Evolutionary conservation across 2,329 filamentous ascomycete species (phyloP).

Genomic region (Juglanconis oblonga): DNA sequence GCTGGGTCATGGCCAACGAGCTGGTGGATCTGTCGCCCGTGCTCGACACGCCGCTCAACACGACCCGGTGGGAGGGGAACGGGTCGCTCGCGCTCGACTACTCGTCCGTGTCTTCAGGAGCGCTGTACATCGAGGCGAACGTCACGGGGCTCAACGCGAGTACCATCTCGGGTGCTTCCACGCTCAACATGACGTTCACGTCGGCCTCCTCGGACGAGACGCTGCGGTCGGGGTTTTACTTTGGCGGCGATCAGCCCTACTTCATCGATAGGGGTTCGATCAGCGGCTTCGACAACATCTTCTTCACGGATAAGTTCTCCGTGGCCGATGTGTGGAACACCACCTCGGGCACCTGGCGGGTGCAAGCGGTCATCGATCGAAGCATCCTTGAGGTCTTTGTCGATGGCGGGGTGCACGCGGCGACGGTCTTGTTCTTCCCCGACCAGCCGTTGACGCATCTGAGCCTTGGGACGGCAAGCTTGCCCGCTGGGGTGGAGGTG

Average conservation of each 20-base stretch:
- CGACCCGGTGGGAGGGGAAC: slow-evolving; percentile 44
- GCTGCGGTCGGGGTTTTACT: slow-evolving; percentile 46
- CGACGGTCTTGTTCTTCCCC: slow-evolving; percentile 50
- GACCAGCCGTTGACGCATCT: slow-evolving; percentile 37
- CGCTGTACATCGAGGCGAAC: slow-evolving; percentile 53
- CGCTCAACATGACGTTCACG: slow-evolving; percentile 27
- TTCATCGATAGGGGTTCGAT: slow-evolving; percentile 49
- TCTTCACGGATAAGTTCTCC: slow-evolving; percentile 54
- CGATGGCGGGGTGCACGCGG: slow-evolving; percentile 47
- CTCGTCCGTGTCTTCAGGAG: slow-evolving; percentile 43
- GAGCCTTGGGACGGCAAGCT: slow-evolving; percentile 30
- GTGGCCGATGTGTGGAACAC: slow-evolving; percentile 26
- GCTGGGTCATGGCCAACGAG: slow-evolving; percentile 48
- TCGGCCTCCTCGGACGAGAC: slow-evolving; percentile 47
- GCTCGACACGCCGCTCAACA: slow-evolving; percentile 41
- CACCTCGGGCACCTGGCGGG: slow-evolving; percentile 17
- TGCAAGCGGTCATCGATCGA: slow-evolving; percentile 52
- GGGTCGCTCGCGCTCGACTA: slow-evolving; percentile 49
- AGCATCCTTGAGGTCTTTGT: slow-evolving; percentile 55
- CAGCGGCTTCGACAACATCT: slow-evolving; percentile 36
- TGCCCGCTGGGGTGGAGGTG: slow-evolving; percentile 33
- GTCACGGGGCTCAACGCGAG: slow-evolving; percentile 37
- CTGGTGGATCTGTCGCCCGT: slow-evolving; percentile 49
- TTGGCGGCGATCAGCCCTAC: slow-evolving; percentile 46
- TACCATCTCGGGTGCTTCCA: slow-evolving; percentile 24